Base-by-base conservation (phyloP, 2,329 filamentous ascomycete genomes). In the Coccinonectria pachysandricola region DNA sequence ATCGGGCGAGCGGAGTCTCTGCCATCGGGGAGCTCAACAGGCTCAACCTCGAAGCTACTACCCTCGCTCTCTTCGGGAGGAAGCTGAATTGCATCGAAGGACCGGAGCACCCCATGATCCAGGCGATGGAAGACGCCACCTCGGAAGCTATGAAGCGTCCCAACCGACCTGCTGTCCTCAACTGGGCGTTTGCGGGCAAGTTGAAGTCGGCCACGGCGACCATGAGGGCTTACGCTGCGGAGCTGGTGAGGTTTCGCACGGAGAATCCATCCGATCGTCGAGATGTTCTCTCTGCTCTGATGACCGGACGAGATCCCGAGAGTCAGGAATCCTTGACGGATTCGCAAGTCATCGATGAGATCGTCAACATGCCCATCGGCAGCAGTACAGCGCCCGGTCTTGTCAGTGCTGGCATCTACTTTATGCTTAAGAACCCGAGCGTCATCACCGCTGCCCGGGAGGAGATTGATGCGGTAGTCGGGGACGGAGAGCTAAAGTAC, bases 341-440 rank as follows among this genome's bases (percentile, higher is more conserved):
- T 4, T 65, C 67, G 7, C 68, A 71, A 32, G 65, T 80, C 24
- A 63, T 78, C 24, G 73, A 80, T 49, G 77, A 83, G 47, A 73
- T 83, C 38, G 69, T 80, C 27, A 68, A 68, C 3, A 79, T 82
- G 59, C 65, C 79, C 20, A 74, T 75, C 26, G 71, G 67, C 4
- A 64, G 57, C 47, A 62, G 57, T 44, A 68, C 64, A 0, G 59
- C 63, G 4, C 63, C 63, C 2, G 62, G 59, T 32, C 52, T 57
- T 41, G 43, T 67, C 34, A 56, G 50, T 34, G 57, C 52, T 6
- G 52, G 56, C 7, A 62, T 74, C 33, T 63, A 66, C 37, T 60
- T 67, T 26, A 53, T 75, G 3, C 36, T 66, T 2, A 62, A 64
- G 48, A 67, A 68, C 42, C 68, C 68, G 0, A 46, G 55, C 0